A percentile compares a stretch with the other conserved stretches of the same genome.
Evolutionary conservation across 352 stramenopile species (phyloP).

Genomic region (Globisporangium lucens): DNA sequence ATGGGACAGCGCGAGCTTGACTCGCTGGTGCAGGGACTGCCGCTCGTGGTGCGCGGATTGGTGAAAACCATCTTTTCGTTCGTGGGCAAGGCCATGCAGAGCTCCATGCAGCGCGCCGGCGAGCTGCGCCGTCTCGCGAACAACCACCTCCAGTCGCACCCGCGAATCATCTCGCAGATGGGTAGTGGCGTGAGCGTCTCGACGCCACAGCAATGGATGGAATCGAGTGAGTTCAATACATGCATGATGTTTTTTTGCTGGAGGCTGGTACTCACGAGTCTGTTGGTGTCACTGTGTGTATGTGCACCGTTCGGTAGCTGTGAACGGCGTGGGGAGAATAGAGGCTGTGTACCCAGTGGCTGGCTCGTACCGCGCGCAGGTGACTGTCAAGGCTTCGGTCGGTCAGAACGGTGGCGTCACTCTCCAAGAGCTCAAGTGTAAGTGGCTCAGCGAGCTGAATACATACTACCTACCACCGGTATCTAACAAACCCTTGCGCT

Average conservation of each 20-base stretch:
- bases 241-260: background rate
- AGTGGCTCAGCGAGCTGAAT: background rate
- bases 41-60: conserved; percentile 51
- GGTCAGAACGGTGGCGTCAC: conserved; percentile 33
- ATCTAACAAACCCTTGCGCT: no score
- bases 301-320: conserved; percentile 29
- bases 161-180: conserved; percentile 46
- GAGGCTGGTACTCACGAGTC: background rate
- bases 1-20: conserved; percentile 39
- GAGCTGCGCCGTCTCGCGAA: conserved; percentile 54
- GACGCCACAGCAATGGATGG: conserved; percentile 65
- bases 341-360: conserved; percentile 66
- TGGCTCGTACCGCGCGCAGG: conserved; percentile 31
- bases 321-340: conserved; percentile 61
- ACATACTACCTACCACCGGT: no score
- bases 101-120: conserved; percentile 54
- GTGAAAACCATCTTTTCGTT: conserved; percentile 72
- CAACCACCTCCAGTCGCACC: conserved; percentile 51
- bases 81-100: conserved; percentile 54
- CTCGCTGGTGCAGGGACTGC: conserved; percentile 53
- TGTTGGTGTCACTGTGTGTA: background rate
- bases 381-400: conserved; percentile 56
- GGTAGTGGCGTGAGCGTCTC: conserved; percentile 46
- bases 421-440: conserved; percentile 68
- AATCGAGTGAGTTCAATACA: conserved; percentile 49